Evolutionary conservation across 2,329 filamentous ascomycete species (phyloP).

Genomic region (Colletotrichum sublineola): DNA sequence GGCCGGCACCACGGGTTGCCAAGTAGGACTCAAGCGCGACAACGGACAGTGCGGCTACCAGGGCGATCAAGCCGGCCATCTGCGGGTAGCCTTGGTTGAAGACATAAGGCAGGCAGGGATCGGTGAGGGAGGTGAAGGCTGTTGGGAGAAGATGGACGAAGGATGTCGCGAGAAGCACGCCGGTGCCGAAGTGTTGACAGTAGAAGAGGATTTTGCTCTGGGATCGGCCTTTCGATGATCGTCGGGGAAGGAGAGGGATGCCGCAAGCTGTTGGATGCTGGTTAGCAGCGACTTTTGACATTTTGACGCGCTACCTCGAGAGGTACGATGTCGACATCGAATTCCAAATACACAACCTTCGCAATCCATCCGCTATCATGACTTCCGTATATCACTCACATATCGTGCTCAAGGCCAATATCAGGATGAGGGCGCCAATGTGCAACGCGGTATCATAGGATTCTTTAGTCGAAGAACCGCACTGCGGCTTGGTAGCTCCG

Average conservation of each 20-base stretch:
- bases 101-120: slow-evolving; percentile 80
- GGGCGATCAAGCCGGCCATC: slow-evolving; percentile 84
- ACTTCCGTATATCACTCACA: slow-evolving; percentile 54
- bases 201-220: slow-evolving; percentile 74
- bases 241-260: slow-evolving; percentile 74
- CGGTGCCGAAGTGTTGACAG: slow-evolving; percentile 83
- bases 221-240: slow-evolving; percentile 67
- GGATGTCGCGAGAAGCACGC: slow-evolving; percentile 87
- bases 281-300: slow-evolving; percentile 4
- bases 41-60: slow-evolving; percentile 85
- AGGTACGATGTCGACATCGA: neutral
- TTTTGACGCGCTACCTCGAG: neutral
- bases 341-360: neutral
- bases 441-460: slow-evolving; percentile 77
- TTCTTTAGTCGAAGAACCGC: slow-evolving; percentile 65
- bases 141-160: slow-evolving; percentile 83
- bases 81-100: slow-evolving; percentile 85
- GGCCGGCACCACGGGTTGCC: slow-evolving; percentile 75
- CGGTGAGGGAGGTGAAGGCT: slow-evolving; percentile 75
- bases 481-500: slow-evolving; percentile 60
- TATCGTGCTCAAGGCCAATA: slow-evolving; percentile 71
- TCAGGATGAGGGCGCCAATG: slow-evolving; percentile 76
- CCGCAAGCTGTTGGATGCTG: slow-evolving; percentile 65
- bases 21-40: slow-evolving; percentile 92
- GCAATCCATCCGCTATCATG: slow-evolving; percentile 7